A percentile compares a stretch with the other conserved stretches of the same genome.
Conservation (phyloP, 2,329 filamentous ascomycete genomes). For the Colletotrichum tropicicola region DNA sequence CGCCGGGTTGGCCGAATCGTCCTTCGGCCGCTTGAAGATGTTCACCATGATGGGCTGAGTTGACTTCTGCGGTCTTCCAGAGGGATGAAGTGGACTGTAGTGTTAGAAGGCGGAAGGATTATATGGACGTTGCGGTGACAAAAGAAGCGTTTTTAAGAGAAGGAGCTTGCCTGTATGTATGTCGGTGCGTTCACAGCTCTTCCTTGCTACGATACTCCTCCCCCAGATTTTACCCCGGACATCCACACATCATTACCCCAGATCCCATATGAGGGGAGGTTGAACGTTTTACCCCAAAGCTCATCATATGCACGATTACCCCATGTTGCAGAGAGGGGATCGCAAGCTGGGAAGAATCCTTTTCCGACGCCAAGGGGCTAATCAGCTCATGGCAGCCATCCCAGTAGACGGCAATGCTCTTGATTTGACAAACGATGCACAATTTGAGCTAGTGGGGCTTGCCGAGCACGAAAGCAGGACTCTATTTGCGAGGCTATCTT, state of each 20-base stretch:
- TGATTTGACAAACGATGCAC: neutral
- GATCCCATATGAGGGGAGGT: neutral
- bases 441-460: neutral
- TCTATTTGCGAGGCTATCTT: neutral
- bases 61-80: neutral
- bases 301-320: too few relatives aligned
- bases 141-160: too few relatives aligned
- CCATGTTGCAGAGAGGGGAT: too few relatives aligned
- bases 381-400: neutral
- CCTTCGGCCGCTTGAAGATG: constrained; percentile 12
- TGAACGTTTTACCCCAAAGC: neutral
- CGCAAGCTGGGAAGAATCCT: neutral
- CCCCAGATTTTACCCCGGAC: constrained; percentile 8
- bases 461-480: neutral
- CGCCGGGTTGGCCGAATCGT: constrained; percentile 28
- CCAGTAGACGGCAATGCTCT: neutral
- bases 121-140: too few relatives aligned
- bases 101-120: too few relatives aligned
- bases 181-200: too few relatives aligned
- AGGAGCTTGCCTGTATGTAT: too few relatives aligned
- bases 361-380: neutral
- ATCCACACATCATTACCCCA: constrained; percentile 1
- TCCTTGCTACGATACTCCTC: neutral
- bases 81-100: neutral
- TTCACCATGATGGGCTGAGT: neutral